phyloP scores from a whole-genome alignment of 139 green algal genomes.

The Mesotaenium endlicherianum region DNA sequence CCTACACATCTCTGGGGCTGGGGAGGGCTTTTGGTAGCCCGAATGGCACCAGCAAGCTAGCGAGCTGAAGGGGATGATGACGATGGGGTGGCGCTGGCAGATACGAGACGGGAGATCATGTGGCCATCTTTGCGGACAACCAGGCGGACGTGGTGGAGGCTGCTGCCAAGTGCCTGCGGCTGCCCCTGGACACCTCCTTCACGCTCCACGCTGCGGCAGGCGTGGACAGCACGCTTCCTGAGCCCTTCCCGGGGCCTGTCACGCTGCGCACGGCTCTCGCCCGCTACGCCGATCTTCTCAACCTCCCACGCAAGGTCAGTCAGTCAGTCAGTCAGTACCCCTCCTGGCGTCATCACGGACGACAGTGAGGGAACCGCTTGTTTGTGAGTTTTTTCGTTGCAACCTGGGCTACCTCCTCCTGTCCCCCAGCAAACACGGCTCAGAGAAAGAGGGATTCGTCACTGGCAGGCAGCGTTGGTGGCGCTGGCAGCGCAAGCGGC shows the following conservation, averaged over 20 bases:
- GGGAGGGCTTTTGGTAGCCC: too few species aligned
- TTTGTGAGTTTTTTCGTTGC: too few species aligned
- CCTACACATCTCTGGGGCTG: too few species aligned
- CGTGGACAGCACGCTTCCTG: slow-evolving; percentile 1
- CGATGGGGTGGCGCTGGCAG: too few species aligned
- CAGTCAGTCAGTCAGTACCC: too few species aligned
- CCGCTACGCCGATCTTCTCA: slow-evolving; percentile 77
- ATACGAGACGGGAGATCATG: slow-evolving; percentile 84
- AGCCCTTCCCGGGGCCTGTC: slow-evolving; percentile 68
- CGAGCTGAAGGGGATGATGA: too few species aligned
- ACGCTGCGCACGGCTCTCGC: slow-evolving; percentile 69
- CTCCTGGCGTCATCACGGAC: too few species aligned
- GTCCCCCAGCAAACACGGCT: too few species aligned
- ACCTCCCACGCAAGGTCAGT: slow-evolving; percentile 64
- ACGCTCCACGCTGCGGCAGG: slow-evolving; percentile 35
- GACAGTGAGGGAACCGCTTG: too few species aligned
- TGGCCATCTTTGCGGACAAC: slow-evolving; percentile 85
- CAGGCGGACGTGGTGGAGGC: slow-evolving; percentile 61
- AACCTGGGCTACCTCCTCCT: too few species aligned
- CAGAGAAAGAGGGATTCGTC: too few species aligned
- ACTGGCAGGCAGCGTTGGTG: slow-evolving; percentile 58
- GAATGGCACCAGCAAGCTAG: too few species aligned
- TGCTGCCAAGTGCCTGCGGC: slow-evolving; percentile 65
- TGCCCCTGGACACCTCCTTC: slow-evolving; percentile 61
- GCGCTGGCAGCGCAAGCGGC: slow-evolving; percentile 72